Percentiles rank a stretch among this genome's conserved stretches.
Conservation (phyloP, 2,329 filamentous ascomycete species). For the Pseudogymnoascus sp. region DNA sequence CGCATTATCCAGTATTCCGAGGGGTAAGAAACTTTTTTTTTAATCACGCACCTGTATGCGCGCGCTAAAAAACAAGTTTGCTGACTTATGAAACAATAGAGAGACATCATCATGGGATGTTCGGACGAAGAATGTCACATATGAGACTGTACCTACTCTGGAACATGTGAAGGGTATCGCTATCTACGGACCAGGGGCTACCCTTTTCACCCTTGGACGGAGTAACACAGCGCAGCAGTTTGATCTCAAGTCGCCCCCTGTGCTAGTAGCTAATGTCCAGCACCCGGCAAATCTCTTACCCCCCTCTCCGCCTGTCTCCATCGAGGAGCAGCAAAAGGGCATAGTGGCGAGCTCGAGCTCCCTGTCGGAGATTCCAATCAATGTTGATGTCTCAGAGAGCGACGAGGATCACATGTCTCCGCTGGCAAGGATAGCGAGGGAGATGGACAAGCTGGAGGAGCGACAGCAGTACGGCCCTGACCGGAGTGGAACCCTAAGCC, state of each 20-base stretch:
- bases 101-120: constrained; percentile 97
- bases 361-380: constrained; percentile 48
- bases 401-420: constrained; percentile 75
- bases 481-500: constrained; percentile 28
- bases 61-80: constrained; percentile 43
- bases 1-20: constrained; percentile 89
- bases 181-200: constrained; percentile 84
- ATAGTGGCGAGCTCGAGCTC: constrained; percentile 21
- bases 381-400: constrained; percentile 60
- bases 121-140: constrained; percentile 92
- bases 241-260: constrained; percentile 75
- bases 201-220: constrained; percentile 81
- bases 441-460: constrained; percentile 46
- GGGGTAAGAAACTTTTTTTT: constrained; percentile 52
- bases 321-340: constrained; percentile 59
- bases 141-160: constrained; percentile 78
- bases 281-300: constrained; percentile 74
- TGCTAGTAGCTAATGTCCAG: constrained; percentile 80
- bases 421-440: constrained; percentile 66
- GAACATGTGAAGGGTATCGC: constrained; percentile 76
- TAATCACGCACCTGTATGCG: constrained; percentile 34
- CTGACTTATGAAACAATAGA: constrained; percentile 42
- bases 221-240: constrained; percentile 93
- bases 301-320: constrained; percentile 74
- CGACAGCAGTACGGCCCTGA: constrained; percentile 21